These are phyloP conservation scores for Zygoascus ofunaensis DNA, from an alignment of 805 yeast species.

Conservation along the genomic window DNA sequence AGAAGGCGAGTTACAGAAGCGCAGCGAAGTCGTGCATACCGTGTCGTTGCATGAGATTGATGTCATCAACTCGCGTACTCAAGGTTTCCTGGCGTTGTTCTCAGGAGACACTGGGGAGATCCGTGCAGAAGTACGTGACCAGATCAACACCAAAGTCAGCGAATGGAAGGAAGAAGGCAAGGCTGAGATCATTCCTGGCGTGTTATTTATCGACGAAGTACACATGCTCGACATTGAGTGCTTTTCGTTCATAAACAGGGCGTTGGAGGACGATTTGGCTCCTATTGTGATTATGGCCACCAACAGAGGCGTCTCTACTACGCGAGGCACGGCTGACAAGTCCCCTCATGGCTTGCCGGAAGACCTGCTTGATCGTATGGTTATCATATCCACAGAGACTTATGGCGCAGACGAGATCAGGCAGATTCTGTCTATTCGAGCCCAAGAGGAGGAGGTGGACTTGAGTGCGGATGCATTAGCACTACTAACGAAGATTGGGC, in stretches of 20 bases:
- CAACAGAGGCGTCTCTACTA: slow-evolving; percentile 86
- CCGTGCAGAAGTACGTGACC: slow-evolving; percentile 89
- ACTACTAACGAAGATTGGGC: slow-evolving; percentile 79
- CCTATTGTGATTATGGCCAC: slow-evolving; percentile 98
- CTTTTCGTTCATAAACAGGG: slow-evolving; percentile 89
- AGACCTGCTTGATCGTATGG: slow-evolving; percentile 87
- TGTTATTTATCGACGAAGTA: slow-evolving; percentile 92
- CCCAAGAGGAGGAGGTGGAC: slow-evolving; percentile 90
- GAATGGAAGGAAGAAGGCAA: slow-evolving; percentile 99
- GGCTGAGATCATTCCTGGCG: slow-evolving; percentile 95
- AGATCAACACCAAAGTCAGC: slow-evolving; percentile 91
- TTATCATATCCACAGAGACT: slow-evolving; percentile 77
- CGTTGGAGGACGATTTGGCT: slow-evolving; percentile 91
- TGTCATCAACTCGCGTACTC: slow-evolving; percentile 94
- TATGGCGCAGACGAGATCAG: slow-evolving; percentile 78
- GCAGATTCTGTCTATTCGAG: slow-evolving; percentile 78
- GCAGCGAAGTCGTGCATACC: slow-evolving; percentile 93
- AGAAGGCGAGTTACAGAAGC: slow-evolving; percentile 94
- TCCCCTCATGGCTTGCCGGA: slow-evolving; percentile 98
- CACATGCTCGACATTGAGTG: slow-evolving; percentile 98
- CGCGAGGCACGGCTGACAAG: slow-evolving; percentile 87
- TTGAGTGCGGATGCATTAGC: slow-evolving; percentile 74
- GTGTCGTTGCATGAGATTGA: slow-evolving; percentile 97
- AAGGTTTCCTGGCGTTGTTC: slow-evolving; percentile 91
- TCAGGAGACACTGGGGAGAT: slow-evolving; percentile 98